Conservation (phyloP, 352 stramenopile genomes). For the Phytophthora hybrid region DNA sequence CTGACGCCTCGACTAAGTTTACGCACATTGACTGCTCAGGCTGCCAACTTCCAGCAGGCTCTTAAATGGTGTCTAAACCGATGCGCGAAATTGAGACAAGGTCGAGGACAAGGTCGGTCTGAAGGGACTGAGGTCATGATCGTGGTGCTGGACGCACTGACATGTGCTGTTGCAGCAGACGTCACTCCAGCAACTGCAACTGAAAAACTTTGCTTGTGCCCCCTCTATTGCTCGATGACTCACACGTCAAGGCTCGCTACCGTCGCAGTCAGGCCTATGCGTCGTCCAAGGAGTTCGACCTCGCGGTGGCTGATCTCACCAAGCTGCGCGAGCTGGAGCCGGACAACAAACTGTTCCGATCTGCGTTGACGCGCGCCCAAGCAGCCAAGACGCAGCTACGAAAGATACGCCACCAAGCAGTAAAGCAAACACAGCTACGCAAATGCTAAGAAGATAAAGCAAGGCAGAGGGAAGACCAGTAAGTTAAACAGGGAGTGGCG, state of each 20-base stretch:
- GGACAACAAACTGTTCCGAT: conserved; percentile 54
- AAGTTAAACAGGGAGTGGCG: conserved; percentile 74
- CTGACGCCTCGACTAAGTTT: too few relatives aligned
- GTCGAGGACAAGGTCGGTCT: too few relatives aligned
- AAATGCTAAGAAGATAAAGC: background rate
- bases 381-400: conserved; percentile 42
- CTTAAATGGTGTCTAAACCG: too few relatives aligned
- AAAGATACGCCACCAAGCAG: conserved; percentile 44
- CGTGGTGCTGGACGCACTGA: too few relatives aligned
- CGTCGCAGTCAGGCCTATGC: conserved; percentile 70
- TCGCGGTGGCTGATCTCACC: conserved; percentile 64
- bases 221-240: conserved; percentile 48
- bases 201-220: too few relatives aligned
- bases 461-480: conserved; percentile 23
- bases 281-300: conserved; percentile 61
- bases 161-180: too few relatives aligned
- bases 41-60: too few relatives aligned
- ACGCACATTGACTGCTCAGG: too few relatives aligned
- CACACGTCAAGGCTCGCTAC: conserved; percentile 73
- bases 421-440: conserved; percentile 7
- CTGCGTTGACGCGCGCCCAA: conserved; percentile 39
- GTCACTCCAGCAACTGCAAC: too few relatives aligned
- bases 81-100: too few relatives aligned
- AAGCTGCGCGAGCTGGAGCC: conserved; percentile 46
- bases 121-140: too few relatives aligned